A percentile compares a stretch with the other conserved stretches of the same genome.
These are phyloP conservation scores for Colletotrichum camelliae DNA, from an alignment of 2,329 filamentous ascomycete genomes.

Conservation along the genomic window DNA sequence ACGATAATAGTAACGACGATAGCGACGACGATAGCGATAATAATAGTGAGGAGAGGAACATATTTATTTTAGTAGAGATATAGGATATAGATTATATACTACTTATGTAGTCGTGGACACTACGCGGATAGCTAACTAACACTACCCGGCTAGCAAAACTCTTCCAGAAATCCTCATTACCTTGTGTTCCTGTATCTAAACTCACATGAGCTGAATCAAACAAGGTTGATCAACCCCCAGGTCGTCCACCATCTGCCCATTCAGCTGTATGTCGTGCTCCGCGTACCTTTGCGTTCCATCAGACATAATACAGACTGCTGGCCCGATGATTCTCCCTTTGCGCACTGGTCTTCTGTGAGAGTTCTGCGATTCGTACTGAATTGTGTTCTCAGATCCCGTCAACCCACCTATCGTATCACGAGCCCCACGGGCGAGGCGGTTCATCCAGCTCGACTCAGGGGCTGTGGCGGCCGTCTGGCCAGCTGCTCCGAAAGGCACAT, in stretches of 20 bases:
- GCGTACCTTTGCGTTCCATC: background rate
- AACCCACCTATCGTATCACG: no score
- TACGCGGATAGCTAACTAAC: no score
- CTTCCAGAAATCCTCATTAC: background rate
- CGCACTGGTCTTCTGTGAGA: background rate
- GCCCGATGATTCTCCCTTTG: background rate
- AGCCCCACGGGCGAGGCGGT: no score
- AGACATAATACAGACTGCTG: background rate
- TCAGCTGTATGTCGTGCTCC: background rate
- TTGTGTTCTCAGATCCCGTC: background rate
- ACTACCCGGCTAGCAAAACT: no score
- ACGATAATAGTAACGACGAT: no score
- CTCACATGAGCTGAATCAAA: background rate
- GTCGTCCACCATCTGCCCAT: background rate
- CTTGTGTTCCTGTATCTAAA: background rate
- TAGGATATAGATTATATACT: no score
- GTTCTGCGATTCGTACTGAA: background rate
- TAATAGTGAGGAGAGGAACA: no score
- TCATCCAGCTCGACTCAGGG: background rate
- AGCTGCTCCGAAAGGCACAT: background rate
- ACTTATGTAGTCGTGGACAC: no score
- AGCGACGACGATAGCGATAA: no score
- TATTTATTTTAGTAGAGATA: no score
- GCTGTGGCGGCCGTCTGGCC: background rate
- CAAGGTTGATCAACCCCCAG: background rate